Evolutionary conservation across 345 rosid species (phyloP).

Genomic region (Pistacia atlantica): DNA sequence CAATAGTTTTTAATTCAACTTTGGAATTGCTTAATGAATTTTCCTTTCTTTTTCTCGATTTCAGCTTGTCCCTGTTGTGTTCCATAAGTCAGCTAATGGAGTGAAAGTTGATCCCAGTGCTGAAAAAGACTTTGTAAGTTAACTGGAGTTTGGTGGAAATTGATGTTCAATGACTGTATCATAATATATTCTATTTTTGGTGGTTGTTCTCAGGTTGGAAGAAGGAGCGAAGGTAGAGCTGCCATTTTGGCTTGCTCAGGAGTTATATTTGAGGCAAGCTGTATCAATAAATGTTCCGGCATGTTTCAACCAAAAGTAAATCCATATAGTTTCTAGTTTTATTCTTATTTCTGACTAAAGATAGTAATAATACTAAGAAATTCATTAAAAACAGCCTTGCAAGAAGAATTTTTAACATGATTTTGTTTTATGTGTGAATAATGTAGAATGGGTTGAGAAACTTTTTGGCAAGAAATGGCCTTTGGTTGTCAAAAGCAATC

Average conservation of each 20-base stretch:
- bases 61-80: conserved; percentile 65
- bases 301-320: no score
- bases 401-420: no score
- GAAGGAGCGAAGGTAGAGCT: conserved; percentile 78
- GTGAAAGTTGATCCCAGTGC: conserved; percentile 79
- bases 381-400: no score
- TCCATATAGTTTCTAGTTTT: no score
- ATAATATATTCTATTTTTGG: not conserved
- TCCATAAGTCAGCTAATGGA: conserved; percentile 62
- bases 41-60: not conserved
- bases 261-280: conserved; percentile 67
- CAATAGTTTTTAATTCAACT: not conserved
- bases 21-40: not conserved
- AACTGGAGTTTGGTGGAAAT: not conserved
- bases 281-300: conserved; percentile 55
- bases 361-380: no score
- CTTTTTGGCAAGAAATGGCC: conserved; percentile 16
- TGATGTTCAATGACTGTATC: not conserved
- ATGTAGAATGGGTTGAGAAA: no score
- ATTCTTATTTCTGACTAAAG: no score
- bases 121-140: conserved; percentile 63
- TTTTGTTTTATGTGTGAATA: no score
- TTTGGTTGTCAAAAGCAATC: not conserved
- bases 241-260: conserved; percentile 86
- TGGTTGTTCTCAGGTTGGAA: conserved; percentile 33